Base-by-base conservation (phyloP, 768 basidiomycete species). In the Glaciozyma martinii region DNA sequence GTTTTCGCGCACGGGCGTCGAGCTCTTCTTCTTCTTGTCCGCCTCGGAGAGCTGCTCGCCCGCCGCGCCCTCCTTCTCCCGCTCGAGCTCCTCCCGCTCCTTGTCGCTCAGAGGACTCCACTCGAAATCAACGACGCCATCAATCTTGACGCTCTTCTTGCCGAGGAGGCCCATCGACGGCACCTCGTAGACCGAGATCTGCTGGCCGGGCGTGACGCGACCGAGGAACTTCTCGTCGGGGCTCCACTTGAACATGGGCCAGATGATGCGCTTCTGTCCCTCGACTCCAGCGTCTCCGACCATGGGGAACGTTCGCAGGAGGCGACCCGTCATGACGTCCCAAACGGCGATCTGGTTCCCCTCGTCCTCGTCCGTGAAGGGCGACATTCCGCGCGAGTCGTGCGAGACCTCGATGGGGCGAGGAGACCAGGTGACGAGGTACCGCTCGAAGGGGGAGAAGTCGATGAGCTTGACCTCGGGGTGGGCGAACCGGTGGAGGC, bases 191-290 rank as follows among this genome's bases (percentile, higher is more conserved):
- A 98, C 87, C 73, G 90, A 90, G 79, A 99, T 98, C 80, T 90
- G 89, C 75, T 88, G 85, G 19, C 90, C 90, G 44, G 88, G 85
- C 33, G 89, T 89, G 65, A 90, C 82, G 40, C 93, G 85, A 30
- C 87, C 95, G 70, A 92, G 88, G 76, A 84, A 98, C 77, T 90
- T 87, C 78, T 98, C 95, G 77, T 98, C 94, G 1, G 90, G 84
- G 65, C 90, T 93, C 93, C 94, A 99, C 80, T 95, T 97, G 70
- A 99, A 80, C 27, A 86, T 85, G 3, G 95, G 95, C 93, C 94
- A 98, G 37, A 72, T 65, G 65, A 78, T 71, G 75, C 87, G 87
- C 74, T 89, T 90, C 63, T 76, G 75, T 29, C 86, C 88, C 46
- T 74, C 74, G 42, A 62, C 63, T 27, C 63, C 53, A 19, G 72